Evolutionary conservation across 441 rosid genomes (phyloP).

Genomic region (Gossypium lobatum): DNA sequence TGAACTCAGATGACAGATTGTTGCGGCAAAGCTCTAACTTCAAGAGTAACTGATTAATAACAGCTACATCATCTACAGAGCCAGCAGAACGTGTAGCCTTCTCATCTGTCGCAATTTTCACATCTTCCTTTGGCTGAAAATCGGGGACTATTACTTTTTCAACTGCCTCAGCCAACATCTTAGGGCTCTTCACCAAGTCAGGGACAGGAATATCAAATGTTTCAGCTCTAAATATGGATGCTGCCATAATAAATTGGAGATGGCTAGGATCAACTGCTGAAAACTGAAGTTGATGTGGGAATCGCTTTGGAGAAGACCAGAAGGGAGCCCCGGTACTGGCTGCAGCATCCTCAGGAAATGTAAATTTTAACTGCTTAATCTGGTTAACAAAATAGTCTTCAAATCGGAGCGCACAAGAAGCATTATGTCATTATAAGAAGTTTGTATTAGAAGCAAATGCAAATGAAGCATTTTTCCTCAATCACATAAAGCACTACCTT

Average conservation of each 20-base stretch:
- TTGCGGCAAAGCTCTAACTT: conserved; percentile 52
- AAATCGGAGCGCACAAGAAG: conserved; percentile 43
- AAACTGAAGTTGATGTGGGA: too few species aligned
- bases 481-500: conserved; percentile 29
- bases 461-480: not conserved
- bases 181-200: conserved; percentile 64
- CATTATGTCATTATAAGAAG: not conserved
- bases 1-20: conserved; percentile 54
- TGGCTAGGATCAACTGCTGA: conserved; percentile 59
- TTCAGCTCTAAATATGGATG: conserved; percentile 31
- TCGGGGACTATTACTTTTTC: conserved; percentile 75
- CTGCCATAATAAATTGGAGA: conserved; percentile 67
- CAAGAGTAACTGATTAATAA: conserved; percentile 50
- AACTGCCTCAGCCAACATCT: conserved; percentile 58
- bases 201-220: conserved; percentile 60
- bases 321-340: too few species aligned
- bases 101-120: conserved; percentile 84
- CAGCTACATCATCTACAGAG: conserved; percentile 71
- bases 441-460: not conserved
- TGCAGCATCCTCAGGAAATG: conserved; percentile 88
- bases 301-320: too few species aligned
- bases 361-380: conserved; percentile 73
- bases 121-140: conserved; percentile 73
- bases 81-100: conserved; percentile 63
- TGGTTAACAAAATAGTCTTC: conserved; percentile 83